Evolutionary conservation across 2,329 filamentous ascomycete genomes (phyloP), one percentile per base, ranked within the genome.

Genomic region (Grosmannia huntii): DNA sequence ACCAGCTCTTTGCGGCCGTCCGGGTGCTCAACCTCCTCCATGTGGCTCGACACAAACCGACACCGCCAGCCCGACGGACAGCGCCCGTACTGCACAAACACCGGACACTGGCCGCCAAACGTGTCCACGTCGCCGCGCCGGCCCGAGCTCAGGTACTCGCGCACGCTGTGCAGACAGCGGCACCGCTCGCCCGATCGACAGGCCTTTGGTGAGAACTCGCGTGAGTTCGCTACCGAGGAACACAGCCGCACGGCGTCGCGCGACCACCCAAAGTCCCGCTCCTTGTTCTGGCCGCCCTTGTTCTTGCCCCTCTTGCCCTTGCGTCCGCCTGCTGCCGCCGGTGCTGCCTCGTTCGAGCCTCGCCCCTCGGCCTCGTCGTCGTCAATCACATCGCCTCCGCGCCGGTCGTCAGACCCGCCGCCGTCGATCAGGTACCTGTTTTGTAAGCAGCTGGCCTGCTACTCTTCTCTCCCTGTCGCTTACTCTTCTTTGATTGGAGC

Each of bases 61-160:
- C 94, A 99, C 69, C 92, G 95, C 91, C 92, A 99, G 6, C 94
- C 94, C 16, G 86, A 82, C 54, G 82, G 79, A 66, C 94, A 99
- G 61, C 78, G 82, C 14, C 91, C 91, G 62, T 86, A 82, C 19
- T 77, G 76, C 63, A 89, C 85, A 70, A 84, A 96, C 10, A 95
- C 80, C 0, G 91, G 92, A 67, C 94, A 99, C 61, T 86, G 77
- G 7, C 89, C 87, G 49, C 77, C 79, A 66, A 95, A 86, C 0
- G 87, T 89, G 5, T 80, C 79, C 46, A 96, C 76, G 67, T 97
- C 89, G 60, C 83, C 83, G 51, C 89, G 83, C 63, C 92, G 91
- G 61, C 90, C 87, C 59, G 94, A 83, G 36, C 80, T 81, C 54
- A 99, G 75, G 68, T 99, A 99, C 68, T 84, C 85, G 62, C 94